Base-by-base conservation (phyloP, 768 basidiomycete genomes). In the Imleria badia region DNA sequence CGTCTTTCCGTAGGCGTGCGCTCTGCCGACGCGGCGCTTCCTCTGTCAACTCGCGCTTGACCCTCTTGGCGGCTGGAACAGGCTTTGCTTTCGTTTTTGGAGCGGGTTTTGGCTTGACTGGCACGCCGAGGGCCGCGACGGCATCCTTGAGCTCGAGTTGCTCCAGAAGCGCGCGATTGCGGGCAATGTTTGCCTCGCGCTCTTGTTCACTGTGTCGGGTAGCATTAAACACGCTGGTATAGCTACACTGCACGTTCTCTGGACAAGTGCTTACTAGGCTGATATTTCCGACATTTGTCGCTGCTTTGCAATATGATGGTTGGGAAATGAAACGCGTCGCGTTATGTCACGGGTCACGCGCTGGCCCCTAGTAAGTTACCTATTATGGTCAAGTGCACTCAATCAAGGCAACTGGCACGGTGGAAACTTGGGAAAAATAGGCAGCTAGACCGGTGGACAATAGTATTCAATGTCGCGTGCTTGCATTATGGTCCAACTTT, bases 181-280 rank as follows among this genome's bases (percentile, higher is more conserved):
- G 81, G 13, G 87, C 89, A 42, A 93, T 91, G 62, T 91, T 93
- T 10, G 83, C 85, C 66, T 89, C 84, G 19, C 91, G 84, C 60
- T 91, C 86, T 20, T 79, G 73, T 72, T 91, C 91, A 40, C 82
- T 83, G 51, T 39, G 34, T 17, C 0, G 5, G 29, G 14, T 13
- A 10, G 14, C 13, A 23, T 59, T 35, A 39, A 41, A 45, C 31
- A 5, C 11, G 3, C 17, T 19, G 6, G 17, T 15, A 13, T 26
- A 38, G 26, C n/a, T 40, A 41, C 19, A n/a, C n/a, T n/a, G n/a
- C n/a, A n/a, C n/a, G 17, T 22, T 17, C 6, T 6, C 20, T 5
- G 19, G 22, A 30, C 29, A 10, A 4, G 26, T n/a, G 60, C 80
- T 69, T 60, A 82, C 81, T 83, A 82, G 71, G 80, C 71, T 20